Conservation (phyloP, 2,329 filamentous ascomycete genomes). For the Aspergillus sclerotialis region DNA sequence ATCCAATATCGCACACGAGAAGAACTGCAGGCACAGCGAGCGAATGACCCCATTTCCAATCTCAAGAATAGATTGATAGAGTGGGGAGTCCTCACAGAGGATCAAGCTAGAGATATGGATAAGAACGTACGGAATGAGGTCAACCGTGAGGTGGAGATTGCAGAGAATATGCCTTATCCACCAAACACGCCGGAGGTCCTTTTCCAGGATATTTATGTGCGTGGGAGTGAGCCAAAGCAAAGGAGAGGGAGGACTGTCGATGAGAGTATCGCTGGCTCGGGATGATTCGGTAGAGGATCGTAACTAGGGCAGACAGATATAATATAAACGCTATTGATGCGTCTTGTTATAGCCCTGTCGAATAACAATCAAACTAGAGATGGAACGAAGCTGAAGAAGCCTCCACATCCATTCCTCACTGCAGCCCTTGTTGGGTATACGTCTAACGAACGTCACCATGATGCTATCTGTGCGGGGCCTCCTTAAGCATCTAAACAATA, state of each 20-base stretch:
- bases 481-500: no score
- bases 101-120: slow-evolving; percentile 88
- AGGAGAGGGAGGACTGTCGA: slow-evolving; percentile 77
- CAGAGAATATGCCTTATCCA: slow-evolving; percentile 77
- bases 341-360: no score
- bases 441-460: no score
- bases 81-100: slow-evolving; percentile 80
- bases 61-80: slow-evolving; percentile 93
- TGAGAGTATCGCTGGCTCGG: slow-evolving; percentile 66
- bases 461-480: no score
- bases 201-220: slow-evolving; percentile 89
- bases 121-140: slow-evolving; percentile 80
- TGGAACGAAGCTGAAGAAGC: not conserved
- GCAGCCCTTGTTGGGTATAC: no score
- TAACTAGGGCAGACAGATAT: no score
- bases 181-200: slow-evolving; percentile 72
- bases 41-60: slow-evolving; percentile 91
- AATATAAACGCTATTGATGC: no score
- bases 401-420: no score
- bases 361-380: no score
- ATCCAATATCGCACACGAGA: slow-evolving; percentile 97
- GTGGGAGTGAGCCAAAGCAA: slow-evolving; percentile 74
- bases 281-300: slow-evolving; percentile 1
- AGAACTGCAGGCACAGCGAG: slow-evolving; percentile 91
- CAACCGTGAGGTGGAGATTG: slow-evolving; percentile 76